Percentiles rank a stretch among this genome's conserved stretches.
Conservation (phyloP, 129 eudicot genomes). For the Tagetes patula region DNA sequence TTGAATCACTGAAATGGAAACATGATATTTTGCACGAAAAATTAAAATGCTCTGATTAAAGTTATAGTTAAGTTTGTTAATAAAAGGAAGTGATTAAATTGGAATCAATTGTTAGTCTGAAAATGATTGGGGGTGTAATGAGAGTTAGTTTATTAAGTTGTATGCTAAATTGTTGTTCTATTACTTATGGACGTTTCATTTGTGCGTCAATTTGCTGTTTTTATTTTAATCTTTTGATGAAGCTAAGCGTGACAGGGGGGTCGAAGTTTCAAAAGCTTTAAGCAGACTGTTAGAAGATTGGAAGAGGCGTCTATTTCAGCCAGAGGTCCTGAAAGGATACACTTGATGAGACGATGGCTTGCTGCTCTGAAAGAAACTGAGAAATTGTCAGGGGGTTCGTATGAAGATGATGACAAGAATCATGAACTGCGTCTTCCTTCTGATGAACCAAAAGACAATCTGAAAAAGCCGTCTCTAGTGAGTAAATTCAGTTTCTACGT, state of each 20-base stretch:
- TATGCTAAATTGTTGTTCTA: not conserved
- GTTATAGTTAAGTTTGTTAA: conserved; percentile 22
- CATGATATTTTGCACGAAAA: not conserved
- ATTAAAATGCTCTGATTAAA: not conserved
- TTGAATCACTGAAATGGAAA: not conserved
- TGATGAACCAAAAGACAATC: conserved; percentile 58
- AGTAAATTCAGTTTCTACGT: conserved; percentile 32
- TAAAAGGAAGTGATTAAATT: not conserved
- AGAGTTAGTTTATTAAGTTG: not conserved
- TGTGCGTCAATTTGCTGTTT: conserved; percentile 1
- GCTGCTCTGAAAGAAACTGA: conserved; percentile 67
- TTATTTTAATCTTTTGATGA: conserved; percentile 18
- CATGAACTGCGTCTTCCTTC: conserved; percentile 44
- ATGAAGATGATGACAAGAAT: conserved; percentile 56
- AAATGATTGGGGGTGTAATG: not conserved
- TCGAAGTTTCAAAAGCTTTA: conserved; percentile 69
- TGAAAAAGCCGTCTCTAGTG: conserved; percentile 61
- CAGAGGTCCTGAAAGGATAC: conserved; percentile 83
- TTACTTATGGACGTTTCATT: not conserved
- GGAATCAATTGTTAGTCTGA: not conserved
- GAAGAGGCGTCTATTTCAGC: conserved; percentile 92
- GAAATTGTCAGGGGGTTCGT: conserved; percentile 41
- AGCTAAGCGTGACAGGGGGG: conserved; percentile 54
- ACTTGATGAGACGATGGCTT: conserved; percentile 79
- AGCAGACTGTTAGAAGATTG: conserved; percentile 82